These are phyloP conservation scores for Colletotrichum noveboracense DNA, from an alignment of 2,329 filamentous ascomycete species.

Conservation along the genomic window DNA sequence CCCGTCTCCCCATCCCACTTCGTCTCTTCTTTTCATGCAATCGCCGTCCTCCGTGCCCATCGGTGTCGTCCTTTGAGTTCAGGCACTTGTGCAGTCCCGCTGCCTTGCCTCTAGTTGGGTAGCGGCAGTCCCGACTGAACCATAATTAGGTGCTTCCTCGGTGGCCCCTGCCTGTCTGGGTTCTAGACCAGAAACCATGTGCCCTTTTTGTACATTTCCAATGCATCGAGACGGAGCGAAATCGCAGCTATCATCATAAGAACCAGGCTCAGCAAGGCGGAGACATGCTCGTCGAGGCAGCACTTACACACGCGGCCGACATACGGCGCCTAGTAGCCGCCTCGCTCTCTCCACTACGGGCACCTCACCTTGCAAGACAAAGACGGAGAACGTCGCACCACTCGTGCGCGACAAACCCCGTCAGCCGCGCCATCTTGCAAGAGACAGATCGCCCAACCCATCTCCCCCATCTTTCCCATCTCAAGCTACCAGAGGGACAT, in stretches of 20 bases:
- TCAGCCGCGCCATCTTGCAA: not conserved
- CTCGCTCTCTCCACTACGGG: not conserved
- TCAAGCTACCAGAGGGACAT: not conserved
- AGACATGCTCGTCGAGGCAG: not conserved
- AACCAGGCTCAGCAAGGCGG: not conserved
- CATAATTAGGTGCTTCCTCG: not conserved
- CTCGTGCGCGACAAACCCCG: not conserved
- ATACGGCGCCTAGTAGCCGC: not conserved
- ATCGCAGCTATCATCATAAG: not conserved
- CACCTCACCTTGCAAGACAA: conserved; percentile 1
- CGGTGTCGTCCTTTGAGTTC: conserved; percentile 3
- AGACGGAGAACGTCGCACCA: conserved; percentile 5
- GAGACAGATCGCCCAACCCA: conserved; percentile 9
- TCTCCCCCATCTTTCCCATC: not conserved
- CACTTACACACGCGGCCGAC: not conserved
- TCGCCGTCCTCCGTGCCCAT: conserved; percentile 5
- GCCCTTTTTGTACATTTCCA: not conserved
- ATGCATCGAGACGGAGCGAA: not conserved
- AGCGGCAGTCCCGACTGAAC: not conserved
- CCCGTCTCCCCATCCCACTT: conserved; percentile 1
- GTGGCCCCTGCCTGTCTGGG: not conserved
- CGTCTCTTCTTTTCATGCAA: conserved; percentile 16
- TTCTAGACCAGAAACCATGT: not conserved
- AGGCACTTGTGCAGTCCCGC: conserved; percentile 1
- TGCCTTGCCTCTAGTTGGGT: not conserved